Percentiles rank a stretch among this genome's conserved stretches.
Evolutionary conservation across 768 basidiomycete species (phyloP).

Genomic region (Russula dissimulans): DNA sequence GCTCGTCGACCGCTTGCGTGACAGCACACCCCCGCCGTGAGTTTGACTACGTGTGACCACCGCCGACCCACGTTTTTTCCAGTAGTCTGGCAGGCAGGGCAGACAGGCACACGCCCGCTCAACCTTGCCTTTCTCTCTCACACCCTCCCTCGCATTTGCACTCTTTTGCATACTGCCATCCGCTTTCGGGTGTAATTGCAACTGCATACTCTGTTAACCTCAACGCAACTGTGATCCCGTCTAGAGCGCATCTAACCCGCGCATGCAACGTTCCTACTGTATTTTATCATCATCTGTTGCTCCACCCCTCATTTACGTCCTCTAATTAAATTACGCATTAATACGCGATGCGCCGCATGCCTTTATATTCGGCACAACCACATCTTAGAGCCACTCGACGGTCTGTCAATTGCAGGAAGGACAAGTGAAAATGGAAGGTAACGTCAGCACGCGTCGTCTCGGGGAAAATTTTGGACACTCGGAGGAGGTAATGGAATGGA

Average conservation of each 20-base stretch:
- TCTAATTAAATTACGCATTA: constrained; percentile 6
- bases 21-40: constrained; percentile 40
- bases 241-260: constrained; percentile 14
- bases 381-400: constrained; percentile 26
- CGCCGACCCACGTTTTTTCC: not conserved
- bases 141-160: not conserved
- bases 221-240: constrained; percentile 8
- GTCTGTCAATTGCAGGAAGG: constrained; percentile 19
- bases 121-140: not conserved
- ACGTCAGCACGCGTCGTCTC: not conserved
- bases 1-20: constrained; percentile 57
- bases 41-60: not conserved
- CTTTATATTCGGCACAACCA: not conserved
- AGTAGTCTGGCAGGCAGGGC: too few relatives aligned
- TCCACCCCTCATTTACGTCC: constrained; percentile 14
- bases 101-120: too few relatives aligned
- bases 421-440: not conserved
- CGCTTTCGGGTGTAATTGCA: constrained; percentile 2
- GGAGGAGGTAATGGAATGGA: not conserved
- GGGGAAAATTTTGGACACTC: not conserved
- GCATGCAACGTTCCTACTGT: constrained; percentile 15
- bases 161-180: not conserved
- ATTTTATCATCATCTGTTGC: constrained; percentile 2
- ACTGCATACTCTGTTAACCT: constrained; percentile 1
- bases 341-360: not conserved